These are phyloP conservation scores for Penicillium sp. DNA, from an alignment of 2,329 filamentous ascomycete species.

Conservation along the genomic window DNA sequence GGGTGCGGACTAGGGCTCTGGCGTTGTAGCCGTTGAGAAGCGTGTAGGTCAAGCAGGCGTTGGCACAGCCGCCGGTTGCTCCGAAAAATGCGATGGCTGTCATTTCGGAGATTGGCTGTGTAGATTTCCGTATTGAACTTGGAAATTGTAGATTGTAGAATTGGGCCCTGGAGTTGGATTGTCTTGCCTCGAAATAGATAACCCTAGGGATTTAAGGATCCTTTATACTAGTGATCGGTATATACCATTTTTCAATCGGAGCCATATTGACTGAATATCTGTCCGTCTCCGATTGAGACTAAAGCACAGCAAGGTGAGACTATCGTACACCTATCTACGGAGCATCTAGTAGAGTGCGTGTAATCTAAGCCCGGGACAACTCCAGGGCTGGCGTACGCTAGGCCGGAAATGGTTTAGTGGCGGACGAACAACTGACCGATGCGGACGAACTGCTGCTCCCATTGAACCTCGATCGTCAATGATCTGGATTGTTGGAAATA, in stretches of 20 bases:
- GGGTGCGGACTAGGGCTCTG: conserved; percentile 50
- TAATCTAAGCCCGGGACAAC: background rate
- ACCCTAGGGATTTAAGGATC: background rate
- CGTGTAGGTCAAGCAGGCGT: conserved; percentile 43
- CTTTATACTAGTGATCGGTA: background rate
- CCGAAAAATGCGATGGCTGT: conserved; percentile 52
- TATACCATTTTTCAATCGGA: no score
- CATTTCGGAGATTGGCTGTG: background rate
- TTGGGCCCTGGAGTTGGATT: background rate
- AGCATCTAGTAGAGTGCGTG: background rate
- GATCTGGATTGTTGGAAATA: background rate
- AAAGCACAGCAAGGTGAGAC: background rate
- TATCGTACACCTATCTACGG: background rate
- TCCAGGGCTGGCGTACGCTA: background rate
- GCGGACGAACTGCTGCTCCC: background rate
- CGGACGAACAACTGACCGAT: background rate
- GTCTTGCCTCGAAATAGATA: background rate
- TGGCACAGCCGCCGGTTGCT: conserved; percentile 50
- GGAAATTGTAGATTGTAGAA: background rate
- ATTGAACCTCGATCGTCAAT: background rate
- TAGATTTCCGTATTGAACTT: background rate
- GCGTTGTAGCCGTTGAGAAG: conserved; percentile 46
- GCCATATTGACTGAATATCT: background rate
- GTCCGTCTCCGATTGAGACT: background rate
- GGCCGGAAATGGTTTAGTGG: background rate